Evolutionary conservation across 1,284 basidiomycete genomes (phyloP).

Genomic region (Meripilus lineatus): DNA sequence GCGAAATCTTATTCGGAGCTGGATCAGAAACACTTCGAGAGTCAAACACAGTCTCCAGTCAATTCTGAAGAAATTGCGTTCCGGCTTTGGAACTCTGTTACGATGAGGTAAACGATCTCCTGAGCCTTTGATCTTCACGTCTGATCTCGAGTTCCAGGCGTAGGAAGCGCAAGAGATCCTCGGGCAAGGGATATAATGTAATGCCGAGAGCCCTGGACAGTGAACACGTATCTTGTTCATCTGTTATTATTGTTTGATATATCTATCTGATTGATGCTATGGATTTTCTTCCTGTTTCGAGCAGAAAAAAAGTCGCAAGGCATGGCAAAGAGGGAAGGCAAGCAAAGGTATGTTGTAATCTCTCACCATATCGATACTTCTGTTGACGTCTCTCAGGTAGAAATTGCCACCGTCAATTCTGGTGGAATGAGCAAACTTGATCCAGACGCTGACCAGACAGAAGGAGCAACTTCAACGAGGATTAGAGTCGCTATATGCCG

Average conservation of each 20-base stretch:
- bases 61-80: constrained; percentile 69
- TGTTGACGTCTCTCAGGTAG: constrained; percentile 36
- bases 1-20: constrained; percentile 65
- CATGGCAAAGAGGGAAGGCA: constrained; percentile 51
- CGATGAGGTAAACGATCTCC: constrained; percentile 59
- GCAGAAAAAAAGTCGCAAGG: constrained; percentile 60
- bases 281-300: constrained; percentile 69
- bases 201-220: constrained; percentile 61
- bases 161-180: constrained; percentile 65
- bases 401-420: constrained; percentile 38
- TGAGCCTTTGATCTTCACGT: not conserved
- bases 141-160: constrained; percentile 35
- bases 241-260: too few species aligned
- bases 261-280: constrained; percentile 71
- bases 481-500: constrained; percentile 47
- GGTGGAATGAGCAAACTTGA: constrained; percentile 62
- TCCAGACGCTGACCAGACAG: constrained; percentile 59
- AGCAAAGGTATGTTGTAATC: not conserved
- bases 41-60: constrained; percentile 57
- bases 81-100: constrained; percentile 71
- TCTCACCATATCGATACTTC: constrained; percentile 46
- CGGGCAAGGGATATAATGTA: constrained; percentile 60
- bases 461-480: constrained; percentile 58
- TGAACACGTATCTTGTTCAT: constrained; percentile 51
- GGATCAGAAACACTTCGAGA: constrained; percentile 60